Base-by-base conservation (phyloP, 352 stramenopile species). In the Phytopythium litorale region DNA sequence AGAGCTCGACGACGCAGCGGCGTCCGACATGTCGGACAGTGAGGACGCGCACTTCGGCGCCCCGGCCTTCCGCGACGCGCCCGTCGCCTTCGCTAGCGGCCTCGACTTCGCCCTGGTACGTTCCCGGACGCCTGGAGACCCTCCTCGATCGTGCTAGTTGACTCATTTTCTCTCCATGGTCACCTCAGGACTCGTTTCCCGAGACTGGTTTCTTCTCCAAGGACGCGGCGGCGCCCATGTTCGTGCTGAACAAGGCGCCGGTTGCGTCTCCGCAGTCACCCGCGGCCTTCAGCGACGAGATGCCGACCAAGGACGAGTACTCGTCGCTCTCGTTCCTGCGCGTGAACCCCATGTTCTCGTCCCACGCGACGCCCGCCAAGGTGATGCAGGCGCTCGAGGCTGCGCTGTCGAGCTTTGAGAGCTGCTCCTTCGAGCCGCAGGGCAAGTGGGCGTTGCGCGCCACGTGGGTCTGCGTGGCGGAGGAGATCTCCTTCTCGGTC, bases 401-500 rank as follows among this genome's bases (percentile, higher is more conserved):
- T 35, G 66, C 71, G 35, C 53, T 91, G 21, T 58, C 75, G 58
- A 62, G 64, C 12, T 67, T 89, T n/a, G 38, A 51, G 25, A 67
- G 75, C 46, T 88, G 79, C 54, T 67, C 70, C 6, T 66, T 81
- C 23, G 57, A 73, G 2, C 52, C 70, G 15, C 59, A 75, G 50
- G 67, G 71, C 54, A 56, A 60, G 7, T 90, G 77, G 78, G 72
- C 72, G 9, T 59, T 90, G 13, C 60, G 70, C 23, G 83, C 78
- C 21, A 70, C 64, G 54, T 85, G 79, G 68, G 60, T 92, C 12
- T 81, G 81, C 56, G 81, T 91, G 15, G 83, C 79, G 2, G 81
- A 92, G 55, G 73, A 87, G 62, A 75, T 92, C n/a, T 63, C 56
- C 18, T 88, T 92, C 64, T 67, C 60, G 18, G 66, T 91, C 58